Evolutionary conservation across 805 yeast genomes (phyloP).

Genomic region (Wickerhamiella australiensis): DNA sequence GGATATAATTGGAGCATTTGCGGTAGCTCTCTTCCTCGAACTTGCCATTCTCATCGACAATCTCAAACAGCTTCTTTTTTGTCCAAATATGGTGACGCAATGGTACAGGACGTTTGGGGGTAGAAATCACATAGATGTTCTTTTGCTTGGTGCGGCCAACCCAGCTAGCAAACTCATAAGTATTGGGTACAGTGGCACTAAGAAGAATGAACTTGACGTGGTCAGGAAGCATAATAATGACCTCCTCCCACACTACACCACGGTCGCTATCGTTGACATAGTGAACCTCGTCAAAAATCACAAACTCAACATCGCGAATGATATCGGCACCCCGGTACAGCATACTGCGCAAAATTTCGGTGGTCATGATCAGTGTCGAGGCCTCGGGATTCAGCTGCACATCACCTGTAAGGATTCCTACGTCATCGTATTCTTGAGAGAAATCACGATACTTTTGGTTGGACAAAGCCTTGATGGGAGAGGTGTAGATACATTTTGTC

Average conservation of each 20-base stretch:
- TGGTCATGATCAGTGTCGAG: slow-evolving; percentile 91
- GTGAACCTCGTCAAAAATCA: slow-evolving; percentile 95
- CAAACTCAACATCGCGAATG: slow-evolving; percentile 93
- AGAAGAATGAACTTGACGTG: slow-evolving; percentile 83
- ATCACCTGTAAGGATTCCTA: slow-evolving; percentile 94
- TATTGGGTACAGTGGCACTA: slow-evolving; percentile 98
- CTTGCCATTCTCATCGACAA: slow-evolving; percentile 60
- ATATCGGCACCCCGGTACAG: slow-evolving; percentile 91
- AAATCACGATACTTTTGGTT: slow-evolving; percentile 87
- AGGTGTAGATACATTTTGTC: slow-evolving; percentile 94
- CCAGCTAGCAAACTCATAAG: slow-evolving; percentile 97
- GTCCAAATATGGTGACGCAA: slow-evolving; percentile 80
- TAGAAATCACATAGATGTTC: slow-evolving; percentile 90
- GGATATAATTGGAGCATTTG: slow-evolving; percentile 3
- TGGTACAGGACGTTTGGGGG: slow-evolving; percentile 95
- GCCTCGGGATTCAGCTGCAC: slow-evolving; percentile 97
- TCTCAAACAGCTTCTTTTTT: slow-evolving; percentile 55
- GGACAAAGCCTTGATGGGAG: slow-evolving; percentile 85
- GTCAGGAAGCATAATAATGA: slow-evolving; percentile 92
- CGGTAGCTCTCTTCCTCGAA: slow-evolving; percentile 53
- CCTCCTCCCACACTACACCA: slow-evolving; percentile 99
- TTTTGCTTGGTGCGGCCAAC: slow-evolving; percentile 94
- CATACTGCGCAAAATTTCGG: slow-evolving; percentile 92
- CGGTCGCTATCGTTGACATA: slow-evolving; percentile 93
- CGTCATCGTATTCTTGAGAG: slow-evolving; percentile 68